phyloP scores from a whole-genome alignment of 2,329 filamentous ascomycete species.

The Colletotrichum higginsianum region DNA sequence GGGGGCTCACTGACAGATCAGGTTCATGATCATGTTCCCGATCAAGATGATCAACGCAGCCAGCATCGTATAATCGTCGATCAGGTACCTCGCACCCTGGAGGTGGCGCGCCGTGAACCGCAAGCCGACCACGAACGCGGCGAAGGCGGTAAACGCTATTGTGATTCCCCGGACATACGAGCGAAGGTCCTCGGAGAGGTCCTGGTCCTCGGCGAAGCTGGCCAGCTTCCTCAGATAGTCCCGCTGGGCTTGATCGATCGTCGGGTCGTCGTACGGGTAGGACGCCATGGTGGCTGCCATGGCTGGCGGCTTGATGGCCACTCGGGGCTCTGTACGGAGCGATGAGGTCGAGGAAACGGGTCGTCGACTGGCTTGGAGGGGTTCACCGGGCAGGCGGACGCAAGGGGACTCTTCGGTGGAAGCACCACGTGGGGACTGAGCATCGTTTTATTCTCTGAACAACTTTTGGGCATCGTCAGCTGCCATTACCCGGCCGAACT shows the following conservation, averaged over 20 bases:
- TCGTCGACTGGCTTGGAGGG: slow-evolving; percentile 8
- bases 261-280: slow-evolving; percentile 37
- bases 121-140: slow-evolving; percentile 31
- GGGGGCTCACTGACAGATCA: slow-evolving; percentile 18
- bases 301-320: slow-evolving; percentile 28
- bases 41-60: slow-evolving; percentile 20
- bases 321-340: slow-evolving; percentile 23
- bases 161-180: slow-evolving; percentile 34
- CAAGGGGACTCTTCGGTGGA: background rate
- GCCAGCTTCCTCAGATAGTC: slow-evolving; percentile 37
- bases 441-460: slow-evolving; percentile 24
- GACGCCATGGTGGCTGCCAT: slow-evolving; percentile 26
- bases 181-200: slow-evolving; percentile 29
- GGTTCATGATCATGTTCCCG: slow-evolving; percentile 37
- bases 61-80: slow-evolving; percentile 39
- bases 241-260: slow-evolving; percentile 28
- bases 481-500: background rate
- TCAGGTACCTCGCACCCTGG: slow-evolving; percentile 32
- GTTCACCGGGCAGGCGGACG: slow-evolving; percentile 23
- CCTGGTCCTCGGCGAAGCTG: slow-evolving; percentile 29
- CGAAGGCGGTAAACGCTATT: slow-evolving; percentile 36
- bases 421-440: slow-evolving; percentile 27
- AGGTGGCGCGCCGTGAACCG: slow-evolving; percentile 36
- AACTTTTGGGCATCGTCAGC: background rate
- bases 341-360: slow-evolving; percentile 3